Evolutionary conservation across 805 yeast species (phyloP).

Genomic region (Vanderwaltozyma yarrowii): DNA sequence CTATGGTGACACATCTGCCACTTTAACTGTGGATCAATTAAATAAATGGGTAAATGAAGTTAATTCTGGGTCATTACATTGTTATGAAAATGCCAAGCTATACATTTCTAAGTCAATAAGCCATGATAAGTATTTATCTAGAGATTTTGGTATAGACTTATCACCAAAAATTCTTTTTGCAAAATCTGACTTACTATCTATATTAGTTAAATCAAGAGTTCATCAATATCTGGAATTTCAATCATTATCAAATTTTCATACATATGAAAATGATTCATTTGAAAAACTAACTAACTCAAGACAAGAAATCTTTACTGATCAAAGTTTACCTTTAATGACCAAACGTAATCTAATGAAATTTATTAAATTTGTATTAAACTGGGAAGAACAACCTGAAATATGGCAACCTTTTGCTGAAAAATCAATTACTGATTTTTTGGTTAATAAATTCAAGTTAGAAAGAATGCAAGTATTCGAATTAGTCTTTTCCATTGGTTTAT

Average conservation of each 20-base stretch:
- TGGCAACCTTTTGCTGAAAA: slow-evolving; percentile 47
- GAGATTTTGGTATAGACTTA: slow-evolving; percentile 79
- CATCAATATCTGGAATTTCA: slow-evolving; percentile 89
- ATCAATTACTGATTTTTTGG: slow-evolving; percentile 51
- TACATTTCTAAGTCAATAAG: slow-evolving; percentile 60
- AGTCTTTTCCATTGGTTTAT: slow-evolving; percentile 76
- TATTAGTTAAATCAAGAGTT: slow-evolving; percentile 76
- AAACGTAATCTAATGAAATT: slow-evolving; percentile 81
- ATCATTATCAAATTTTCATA: slow-evolving; percentile 78
- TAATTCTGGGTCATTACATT: slow-evolving; percentile 32
- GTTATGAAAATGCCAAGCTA: slow-evolving; percentile 62
- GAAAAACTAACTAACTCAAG: slow-evolving; percentile 79
- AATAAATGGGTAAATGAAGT: slow-evolving; percentile 73
- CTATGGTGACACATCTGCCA: slow-evolving; percentile 84
- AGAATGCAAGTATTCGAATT: slow-evolving; percentile 72
- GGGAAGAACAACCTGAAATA: slow-evolving; percentile 47
- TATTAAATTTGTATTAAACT: slow-evolving; percentile 72
- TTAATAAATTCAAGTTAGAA: slow-evolving; percentile 57
- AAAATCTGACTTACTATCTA: slow-evolving; percentile 71
- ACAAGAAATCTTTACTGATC: slow-evolving; percentile 89
- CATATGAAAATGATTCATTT: slow-evolving; percentile 86
- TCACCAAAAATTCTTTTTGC: slow-evolving; percentile 85
- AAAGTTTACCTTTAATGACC: slow-evolving; percentile 58
- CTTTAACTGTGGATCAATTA: slow-evolving; percentile 77
- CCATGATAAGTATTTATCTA: slow-evolving; percentile 37